Evolutionary conservation across 148 eudicot species (phyloP).

Genomic region (Bassia scoparia): DNA sequence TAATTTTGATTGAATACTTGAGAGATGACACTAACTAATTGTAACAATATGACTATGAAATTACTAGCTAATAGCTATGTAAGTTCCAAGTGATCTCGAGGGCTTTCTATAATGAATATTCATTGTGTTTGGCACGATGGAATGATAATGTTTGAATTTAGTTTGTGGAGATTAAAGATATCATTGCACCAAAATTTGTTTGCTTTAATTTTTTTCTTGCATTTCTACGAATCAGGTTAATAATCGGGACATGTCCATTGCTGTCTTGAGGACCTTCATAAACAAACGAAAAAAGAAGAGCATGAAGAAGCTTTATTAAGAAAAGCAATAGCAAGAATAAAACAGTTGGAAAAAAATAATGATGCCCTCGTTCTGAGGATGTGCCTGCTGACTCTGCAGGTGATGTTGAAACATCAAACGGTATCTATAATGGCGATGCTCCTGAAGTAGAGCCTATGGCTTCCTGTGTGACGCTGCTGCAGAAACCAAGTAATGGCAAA

Average conservation of each 20-base stretch:
- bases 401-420: conserved; percentile 44
- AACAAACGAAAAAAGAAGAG: conserved; percentile 75
- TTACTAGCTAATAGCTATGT: no score
- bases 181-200: no score
- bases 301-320: conserved; percentile 51
- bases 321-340: conserved; percentile 47
- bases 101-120: no score
- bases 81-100: no score
- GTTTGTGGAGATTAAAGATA: no score
- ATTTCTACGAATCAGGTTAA: conserved; percentile 59
- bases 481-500: conserved; percentile 31
- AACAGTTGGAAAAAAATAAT: conserved; percentile 25
- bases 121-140: no score
- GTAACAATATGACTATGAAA: no score
- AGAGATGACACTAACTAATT: no score
- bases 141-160: no score
- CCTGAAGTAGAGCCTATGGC: conserved; percentile 42
- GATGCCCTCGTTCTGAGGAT: conserved; percentile 32
- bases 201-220: no score
- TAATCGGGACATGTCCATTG: conserved; percentile 90
- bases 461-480: conserved; percentile 42
- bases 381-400: conserved; percentile 31
- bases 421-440: conserved; percentile 27
- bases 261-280: conserved; percentile 82
- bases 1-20: no score